These are phyloP conservation scores for Fusarium ambrosium DNA, from an alignment of 2,329 filamentous ascomycete species.

Conservation along the genomic window DNA sequence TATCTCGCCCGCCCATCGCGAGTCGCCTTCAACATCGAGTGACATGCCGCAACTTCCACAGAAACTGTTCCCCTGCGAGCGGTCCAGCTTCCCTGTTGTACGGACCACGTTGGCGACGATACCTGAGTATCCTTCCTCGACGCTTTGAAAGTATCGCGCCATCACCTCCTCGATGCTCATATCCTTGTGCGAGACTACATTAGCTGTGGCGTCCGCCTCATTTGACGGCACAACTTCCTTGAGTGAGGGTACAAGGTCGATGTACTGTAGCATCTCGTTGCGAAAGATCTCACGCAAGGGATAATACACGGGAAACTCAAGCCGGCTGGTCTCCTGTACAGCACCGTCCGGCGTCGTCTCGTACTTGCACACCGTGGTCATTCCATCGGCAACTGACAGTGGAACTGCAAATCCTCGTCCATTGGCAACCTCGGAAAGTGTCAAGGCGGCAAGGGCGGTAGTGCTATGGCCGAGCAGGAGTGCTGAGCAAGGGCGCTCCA, in stretches of 20 bases:
- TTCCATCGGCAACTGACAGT: constrained; percentile 84
- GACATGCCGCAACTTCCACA: constrained; percentile 80
- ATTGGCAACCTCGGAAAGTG: constrained; percentile 89
- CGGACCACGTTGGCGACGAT: constrained; percentile 96
- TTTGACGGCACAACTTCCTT: constrained; percentile 60
- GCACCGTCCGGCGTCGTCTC: constrained; percentile 36
- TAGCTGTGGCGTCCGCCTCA: constrained; percentile 41
- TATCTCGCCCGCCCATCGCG: constrained; percentile 73
- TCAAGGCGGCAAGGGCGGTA: constrained; percentile 87
- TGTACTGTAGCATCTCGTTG: constrained; percentile 81
- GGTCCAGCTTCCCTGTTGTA: constrained; percentile 85
- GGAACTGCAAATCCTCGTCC: constrained; percentile 88
- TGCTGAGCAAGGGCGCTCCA: constrained; percentile 71
- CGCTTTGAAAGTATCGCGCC: constrained; percentile 83
- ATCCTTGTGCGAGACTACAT: constrained; percentile 76
- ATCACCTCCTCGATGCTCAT: constrained; percentile 93
- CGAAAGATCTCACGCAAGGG: constrained; percentile 88
- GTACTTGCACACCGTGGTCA: constrained; percentile 54
- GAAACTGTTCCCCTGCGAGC: constrained; percentile 54
- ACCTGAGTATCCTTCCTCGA: constrained; percentile 88
- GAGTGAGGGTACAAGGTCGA: constrained; percentile 67
- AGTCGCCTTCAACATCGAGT: constrained; percentile 73
- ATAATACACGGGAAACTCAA: constrained; percentile 72
- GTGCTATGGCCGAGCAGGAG: constrained; percentile 90
- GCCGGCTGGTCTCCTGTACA: constrained; percentile 37